Evolutionary conservation across 108 stramenopile species (phyloP).

Genomic region (Skeletonema grethae): DNA sequence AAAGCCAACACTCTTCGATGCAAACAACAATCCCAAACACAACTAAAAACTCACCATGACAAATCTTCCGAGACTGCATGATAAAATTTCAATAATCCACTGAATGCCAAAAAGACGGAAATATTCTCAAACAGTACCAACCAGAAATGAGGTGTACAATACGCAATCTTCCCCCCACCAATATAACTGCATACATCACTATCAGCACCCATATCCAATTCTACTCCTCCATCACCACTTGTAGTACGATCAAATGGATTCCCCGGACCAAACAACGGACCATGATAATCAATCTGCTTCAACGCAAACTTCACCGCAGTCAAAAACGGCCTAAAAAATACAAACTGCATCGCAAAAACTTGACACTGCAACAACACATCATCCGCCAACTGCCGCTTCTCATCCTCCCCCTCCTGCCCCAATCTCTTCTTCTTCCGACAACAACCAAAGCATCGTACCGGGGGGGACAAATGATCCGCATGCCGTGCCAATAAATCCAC

Average conservation of each 20-base stretch:
- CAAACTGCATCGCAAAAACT: constrained; percentile 91
- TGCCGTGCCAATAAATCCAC: constrained; percentile 68
- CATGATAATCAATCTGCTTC: constrained; percentile 73
- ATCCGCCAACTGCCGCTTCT: constrained; percentile 61
- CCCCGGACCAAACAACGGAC: constrained; percentile 50
- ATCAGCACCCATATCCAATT: neutral
- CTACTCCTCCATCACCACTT: neutral
- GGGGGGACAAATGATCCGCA: constrained; percentile 47
- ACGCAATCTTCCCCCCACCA: constrained; percentile 59
- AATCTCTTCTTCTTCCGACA: constrained; percentile 19
- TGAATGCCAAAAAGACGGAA: constrained; percentile 87
- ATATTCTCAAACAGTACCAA: constrained; percentile 79
- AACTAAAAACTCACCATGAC: constrained; percentile 59
- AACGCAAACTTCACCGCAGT: constrained; percentile 70
- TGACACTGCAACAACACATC: constrained; percentile 89
- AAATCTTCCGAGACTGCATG: constrained; percentile 89
- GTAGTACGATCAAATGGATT: constrained; percentile 11
- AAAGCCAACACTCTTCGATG: neutral
- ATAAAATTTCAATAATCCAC: constrained; percentile 91
- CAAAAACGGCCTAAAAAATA: constrained; percentile 79
- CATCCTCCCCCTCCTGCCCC: constrained; percentile 18
- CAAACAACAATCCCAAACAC: neutral
- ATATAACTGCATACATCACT: constrained; percentile 1
- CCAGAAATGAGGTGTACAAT: constrained; percentile 78
- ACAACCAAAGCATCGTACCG: constrained; percentile 47